These are phyloP conservation scores for Teunomyces aglyptinius DNA, from an alignment of 805 yeast genomes.

Conservation along the genomic window DNA sequence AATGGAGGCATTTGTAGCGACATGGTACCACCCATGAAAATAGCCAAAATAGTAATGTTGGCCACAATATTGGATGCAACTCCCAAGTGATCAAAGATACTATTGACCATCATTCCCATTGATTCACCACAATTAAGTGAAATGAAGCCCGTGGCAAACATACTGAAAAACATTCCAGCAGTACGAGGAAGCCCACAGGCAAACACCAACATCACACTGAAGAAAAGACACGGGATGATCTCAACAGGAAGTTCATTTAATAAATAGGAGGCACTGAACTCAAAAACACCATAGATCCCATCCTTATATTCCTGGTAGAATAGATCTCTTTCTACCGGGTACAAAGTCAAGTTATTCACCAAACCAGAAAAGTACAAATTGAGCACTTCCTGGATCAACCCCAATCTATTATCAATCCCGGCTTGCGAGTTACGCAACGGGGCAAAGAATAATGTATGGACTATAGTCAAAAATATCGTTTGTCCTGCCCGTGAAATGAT, in stretches of 20 bases:
- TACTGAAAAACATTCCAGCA: constrained; percentile 19
- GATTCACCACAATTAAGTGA: constrained; percentile 26
- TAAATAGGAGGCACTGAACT: constrained; percentile 20
- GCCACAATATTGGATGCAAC: constrained; percentile 21
- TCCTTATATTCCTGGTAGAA: constrained; percentile 28
- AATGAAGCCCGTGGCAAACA: constrained; percentile 15
- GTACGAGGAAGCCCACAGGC: constrained; percentile 23
- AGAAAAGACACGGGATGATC: constrained; percentile 18
- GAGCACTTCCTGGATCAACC: constrained; percentile 22
- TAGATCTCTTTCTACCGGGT: constrained; percentile 21
- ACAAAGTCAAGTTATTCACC: constrained; percentile 23
- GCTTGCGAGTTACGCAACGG: constrained; percentile 18
- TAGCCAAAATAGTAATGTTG: constrained; percentile 17
- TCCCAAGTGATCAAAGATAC: constrained; percentile 22
- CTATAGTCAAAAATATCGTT: constrained; percentile 15
- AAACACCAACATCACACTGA: constrained; percentile 22
- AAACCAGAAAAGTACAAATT: constrained; percentile 24
- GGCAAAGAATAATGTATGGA: constrained; percentile 24
- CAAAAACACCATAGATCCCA: constrained; percentile 19
- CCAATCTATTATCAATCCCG: constrained; percentile 23
- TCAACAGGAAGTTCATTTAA: constrained; percentile 26
- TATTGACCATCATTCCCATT: constrained; percentile 23
- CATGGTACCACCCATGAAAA: constrained; percentile 31
- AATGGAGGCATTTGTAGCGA: constrained; percentile 27
- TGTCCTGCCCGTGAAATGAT: constrained; percentile 19